Evolutionary conservation across 768 basidiomycete genomes (phyloP), one percentile per base, ranked within the genome.

Genomic region (Tricholoma hemisulphureum): DNA sequence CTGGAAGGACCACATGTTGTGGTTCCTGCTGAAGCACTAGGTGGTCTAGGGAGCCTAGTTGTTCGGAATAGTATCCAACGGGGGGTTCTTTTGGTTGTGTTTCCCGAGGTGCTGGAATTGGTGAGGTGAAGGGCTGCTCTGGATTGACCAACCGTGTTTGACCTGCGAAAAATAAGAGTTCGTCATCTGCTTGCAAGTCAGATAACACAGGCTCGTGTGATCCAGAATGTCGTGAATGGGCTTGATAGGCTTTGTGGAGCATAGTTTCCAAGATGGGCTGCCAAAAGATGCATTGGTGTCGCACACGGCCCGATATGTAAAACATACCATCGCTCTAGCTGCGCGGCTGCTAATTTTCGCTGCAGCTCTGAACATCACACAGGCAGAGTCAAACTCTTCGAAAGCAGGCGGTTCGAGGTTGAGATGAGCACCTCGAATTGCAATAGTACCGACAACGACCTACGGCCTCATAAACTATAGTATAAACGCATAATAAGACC

Each of bases 381-480:
- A 83, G n/a, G 76, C 78, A 5, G 69, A 68, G 55, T 83, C 76
- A 49, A 84, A 77, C 62, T 80, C 71, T 20, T 72, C 68, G 16
- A 83, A 65, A 2, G 83, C 77, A 11, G 76, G 72, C 2, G 80
- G 81, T 7, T 77, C 69, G 14, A 86, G 65, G 46, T 77, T 68
- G 5, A 82, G 67, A 51, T 77, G 71, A 2, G 73, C 65, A 6
- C 73, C 77, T 49, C 75, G 73, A 37, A 80, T 79, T 4, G 84
- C 83, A 20, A 84, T 75, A 1, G 82, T 82, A 4, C 82, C 84
- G 3, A 86, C 71, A 28, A 83, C 73, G 13, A 85, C 71, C 83
- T 84, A 34, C 4, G 18, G 21, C 48, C 23, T 16, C 34, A 55
- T 16, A 21, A 50, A 56, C 13, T 16, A 8, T 10, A 46, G 26